Base-by-base conservation (phyloP, 2,329 filamentous ascomycete genomes). In the Ophiostoma tasmaniense region DNA sequence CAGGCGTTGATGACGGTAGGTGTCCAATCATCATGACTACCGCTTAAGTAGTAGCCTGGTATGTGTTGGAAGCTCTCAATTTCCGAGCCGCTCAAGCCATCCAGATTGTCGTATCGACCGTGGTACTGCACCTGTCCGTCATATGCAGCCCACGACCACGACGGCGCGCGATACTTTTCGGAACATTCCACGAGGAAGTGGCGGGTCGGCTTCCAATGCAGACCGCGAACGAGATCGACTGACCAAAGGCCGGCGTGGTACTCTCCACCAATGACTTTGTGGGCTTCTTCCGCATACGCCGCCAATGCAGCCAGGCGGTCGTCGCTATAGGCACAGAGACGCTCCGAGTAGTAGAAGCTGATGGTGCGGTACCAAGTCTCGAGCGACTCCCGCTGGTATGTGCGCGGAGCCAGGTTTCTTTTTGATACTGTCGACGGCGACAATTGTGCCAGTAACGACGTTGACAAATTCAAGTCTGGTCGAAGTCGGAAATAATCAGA, bases 71-170 rank as follows among this genome's bases (percentile, higher is more conserved):
- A 25, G 6, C 3, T 17, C 50, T 55, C 50, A 4, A 10, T 13
- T 25, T 55, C 59, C 13, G 59, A n/a, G 59, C 30, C 59, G 20
- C 30, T 20, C 28, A 62, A n/a, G 8, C 59, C 59, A 7, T 62
- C 30, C 11, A 33, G 59, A 33, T 33, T 8, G 55, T 61, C 28
- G 13, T 2, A 17, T 13, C 55, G 25, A 2, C 28, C 55, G 20
- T 62, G 28, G 5, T 35, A 62, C 20, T 33, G 59, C 30, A 62
- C 59, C 1, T 5, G 28, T 14, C 59, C 59, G 17, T 62, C 59
- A 30, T 62, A 62, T 6, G 59, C 59, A 33, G 59, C 59, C 59
- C 59, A 62, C 20, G 59, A 62, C 59, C 59, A 62, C 5, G 59
- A 62, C 17, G 59, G 59, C 14, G 59, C 59, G 14, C 59, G 30